Conservation (phyloP, 208 protist genomes). For the Leishmania braziliensis region DNA sequence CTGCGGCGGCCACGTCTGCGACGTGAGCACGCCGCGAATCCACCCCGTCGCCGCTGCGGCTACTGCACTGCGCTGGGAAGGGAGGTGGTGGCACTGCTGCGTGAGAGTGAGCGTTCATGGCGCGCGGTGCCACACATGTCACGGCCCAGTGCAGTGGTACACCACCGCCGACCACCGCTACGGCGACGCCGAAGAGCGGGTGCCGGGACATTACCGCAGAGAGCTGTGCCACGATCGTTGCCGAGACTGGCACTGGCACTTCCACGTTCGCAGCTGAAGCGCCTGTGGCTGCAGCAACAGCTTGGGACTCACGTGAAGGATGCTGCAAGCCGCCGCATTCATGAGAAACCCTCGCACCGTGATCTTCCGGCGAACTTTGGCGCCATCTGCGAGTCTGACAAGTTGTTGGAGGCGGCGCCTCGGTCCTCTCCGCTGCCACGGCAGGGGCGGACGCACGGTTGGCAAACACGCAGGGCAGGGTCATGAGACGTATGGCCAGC, state of each 20-base stretch:
- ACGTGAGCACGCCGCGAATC: not conserved
- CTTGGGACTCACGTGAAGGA: not conserved
- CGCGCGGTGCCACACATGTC: constrained; percentile 16
- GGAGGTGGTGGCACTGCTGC: not conserved
- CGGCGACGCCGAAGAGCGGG: constrained; percentile 49
- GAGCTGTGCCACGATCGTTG: not conserved
- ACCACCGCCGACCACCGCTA: constrained; percentile 29
- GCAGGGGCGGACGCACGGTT: not conserved
- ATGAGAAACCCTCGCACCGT: not conserved
- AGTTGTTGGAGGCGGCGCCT: not conserved
- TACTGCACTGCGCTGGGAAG: not conserved
- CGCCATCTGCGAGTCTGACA: not conserved
- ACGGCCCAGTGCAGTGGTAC: constrained; percentile 37
- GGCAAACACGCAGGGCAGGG: constrained; percentile 12
- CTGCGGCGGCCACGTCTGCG: constrained; percentile 4
- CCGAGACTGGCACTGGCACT: not conserved
- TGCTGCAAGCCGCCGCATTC: not conserved
- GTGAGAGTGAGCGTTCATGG: constrained; percentile 3
- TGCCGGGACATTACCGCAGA: constrained; percentile 25
- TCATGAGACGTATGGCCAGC: constrained; percentile 22
- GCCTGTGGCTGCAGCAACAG: not conserved
- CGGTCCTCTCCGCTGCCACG: not conserved
- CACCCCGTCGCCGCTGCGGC: not conserved
- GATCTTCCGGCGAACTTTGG: not conserved
- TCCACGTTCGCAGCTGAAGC: not conserved